Base-by-base conservation (phyloP, 2,329 filamentous ascomycete genomes). In the Cordyceps farinosa region DNA sequence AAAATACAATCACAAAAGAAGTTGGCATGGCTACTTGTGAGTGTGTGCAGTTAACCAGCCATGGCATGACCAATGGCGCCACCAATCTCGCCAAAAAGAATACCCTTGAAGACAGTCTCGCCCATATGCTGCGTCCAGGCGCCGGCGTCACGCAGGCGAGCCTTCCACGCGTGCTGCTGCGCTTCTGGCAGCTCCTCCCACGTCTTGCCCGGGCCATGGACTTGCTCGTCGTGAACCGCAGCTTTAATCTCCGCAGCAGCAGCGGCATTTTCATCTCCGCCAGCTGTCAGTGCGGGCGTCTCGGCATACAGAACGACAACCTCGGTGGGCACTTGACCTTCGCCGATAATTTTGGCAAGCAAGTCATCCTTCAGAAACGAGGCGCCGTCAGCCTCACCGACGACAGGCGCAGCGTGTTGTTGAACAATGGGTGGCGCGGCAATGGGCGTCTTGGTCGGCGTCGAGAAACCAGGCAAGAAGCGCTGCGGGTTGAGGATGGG, bases 101-200 rank as follows among this genome's bases (percentile, higher is more conserved):
- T 84, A 3, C 90, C 90, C 75, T 88, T 87, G 68, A 96, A 83
- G 36, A 95, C 84, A 10, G 80, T 82, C 78, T 94, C 91, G 3
- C 90, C 90, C 80, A 94, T 90, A 44, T 85, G 82, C 71, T 88
- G 87, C n/a, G 85, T 84, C 91, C 91, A 96, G 67, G 92, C 85
- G 0, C 91, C 91, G 0, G 90, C 87, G 61, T 87, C 81, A 62
- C 80, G 79, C 42, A 96, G 80, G 71, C 82, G 84, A 67, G 83
- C 75, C 76, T 87, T 91, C 92, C 92, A 96, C 22, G 79, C 77
- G 58, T 80, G 77, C 72, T 85, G 84, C 74, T 93, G 85, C 61
- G 84, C 76, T 13, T 82, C 78, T 6, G 80, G 79, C 51, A 96
- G 76, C 64, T 92, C 85, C 63, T 92, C 87, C 90, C 91, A 96